A percentile compares a stretch with the other conserved stretches of the same genome.
Evolutionary conservation across 495 filamentous ascomycete species (phyloP).

Genomic region (Neohortaea acidophila): DNA sequence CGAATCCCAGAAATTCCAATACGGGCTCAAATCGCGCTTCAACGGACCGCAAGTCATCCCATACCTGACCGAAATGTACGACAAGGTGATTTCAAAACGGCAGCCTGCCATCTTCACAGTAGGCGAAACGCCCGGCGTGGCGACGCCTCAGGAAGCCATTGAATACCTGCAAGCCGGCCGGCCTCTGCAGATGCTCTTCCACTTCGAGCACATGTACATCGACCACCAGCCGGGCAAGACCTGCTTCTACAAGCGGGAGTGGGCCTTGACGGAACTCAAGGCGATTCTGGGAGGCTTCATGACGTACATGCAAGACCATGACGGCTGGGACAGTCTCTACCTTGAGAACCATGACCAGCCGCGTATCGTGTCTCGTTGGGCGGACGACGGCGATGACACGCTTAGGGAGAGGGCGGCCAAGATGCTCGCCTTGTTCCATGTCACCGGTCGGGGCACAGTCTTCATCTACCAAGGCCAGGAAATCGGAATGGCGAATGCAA

Average conservation of each 20-base stretch:
- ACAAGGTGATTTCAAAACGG: too few relatives aligned
- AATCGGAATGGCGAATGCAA: slow-evolving; percentile 23
- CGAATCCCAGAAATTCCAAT: neutral
- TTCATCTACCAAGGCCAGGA: slow-evolving; percentile 26
- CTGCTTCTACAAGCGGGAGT: neutral
- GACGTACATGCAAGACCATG: slow-evolving; percentile 12
- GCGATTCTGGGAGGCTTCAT: neutral
- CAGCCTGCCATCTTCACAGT: too few relatives aligned
- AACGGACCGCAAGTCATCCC: neutral
- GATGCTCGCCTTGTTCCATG: slow-evolving; percentile 19
- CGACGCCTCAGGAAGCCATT: neutral
- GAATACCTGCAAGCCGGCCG: neutral
- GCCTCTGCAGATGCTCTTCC: neutral
- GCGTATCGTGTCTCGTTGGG: neutral
- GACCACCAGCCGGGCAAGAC: neutral
- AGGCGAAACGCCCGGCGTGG: neutral
- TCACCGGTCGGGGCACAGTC: slow-evolving; percentile 17
- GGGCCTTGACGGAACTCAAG: neutral
- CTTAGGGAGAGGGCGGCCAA: slow-evolving; percentile 17
- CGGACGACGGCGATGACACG: neutral
- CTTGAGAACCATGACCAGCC: slow-evolving; percentile 22
- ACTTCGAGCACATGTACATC: neutral
- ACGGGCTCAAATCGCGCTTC: neutral
- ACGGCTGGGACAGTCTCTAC: slow-evolving; percentile 22
- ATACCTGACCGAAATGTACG: neutral